These are phyloP conservation scores for Basipetospora chlamydospora DNA, from an alignment of 2,329 filamentous ascomycete species.

Conservation along the genomic window DNA sequence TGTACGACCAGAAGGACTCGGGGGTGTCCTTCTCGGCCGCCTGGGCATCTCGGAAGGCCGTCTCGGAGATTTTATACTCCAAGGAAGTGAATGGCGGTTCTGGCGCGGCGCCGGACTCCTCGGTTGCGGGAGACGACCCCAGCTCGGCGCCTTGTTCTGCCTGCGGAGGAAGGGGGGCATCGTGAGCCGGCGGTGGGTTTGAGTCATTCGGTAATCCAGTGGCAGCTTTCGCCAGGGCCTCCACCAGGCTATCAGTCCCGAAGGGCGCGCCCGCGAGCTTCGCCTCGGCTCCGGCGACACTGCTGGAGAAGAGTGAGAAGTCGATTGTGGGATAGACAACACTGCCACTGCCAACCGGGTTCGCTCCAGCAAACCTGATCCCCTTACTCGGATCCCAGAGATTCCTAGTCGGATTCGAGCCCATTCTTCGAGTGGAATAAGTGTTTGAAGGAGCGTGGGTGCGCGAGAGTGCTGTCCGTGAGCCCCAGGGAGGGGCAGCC, in stretches of 20 bases:
- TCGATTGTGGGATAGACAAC: constrained; percentile 3
- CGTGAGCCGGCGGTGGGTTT: too few species aligned
- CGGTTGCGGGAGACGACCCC: not conserved
- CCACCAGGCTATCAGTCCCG: too few species aligned
- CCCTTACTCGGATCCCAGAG: constrained; percentile 4
- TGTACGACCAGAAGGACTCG: constrained; percentile 53
- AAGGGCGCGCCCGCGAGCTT: too few species aligned
- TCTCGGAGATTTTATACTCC: constrained; percentile 30
- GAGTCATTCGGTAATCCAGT: too few species aligned
- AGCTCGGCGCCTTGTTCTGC: too few species aligned
- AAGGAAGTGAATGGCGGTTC: constrained; percentile 22
- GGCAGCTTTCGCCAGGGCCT: not conserved
- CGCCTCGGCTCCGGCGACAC: not conserved
- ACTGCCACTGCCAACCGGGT: not conserved
- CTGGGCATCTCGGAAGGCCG: constrained; percentile 33
- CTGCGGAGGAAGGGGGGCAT: too few species aligned
- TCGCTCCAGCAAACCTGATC: constrained; percentile 1
- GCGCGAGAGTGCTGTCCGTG: too few species aligned
- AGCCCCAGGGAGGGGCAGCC: too few species aligned
- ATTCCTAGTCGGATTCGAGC: not conserved
- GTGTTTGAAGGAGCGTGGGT: too few species aligned
- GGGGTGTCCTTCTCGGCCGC: constrained; percentile 26
- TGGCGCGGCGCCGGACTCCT: not conserved
- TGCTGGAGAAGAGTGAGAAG: constrained; percentile 1
- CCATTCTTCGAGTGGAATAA: constrained; percentile 1